Evolutionary conservation across 345 rosid species (phyloP).

Genomic region (Capsella bursapastoris): DNA sequence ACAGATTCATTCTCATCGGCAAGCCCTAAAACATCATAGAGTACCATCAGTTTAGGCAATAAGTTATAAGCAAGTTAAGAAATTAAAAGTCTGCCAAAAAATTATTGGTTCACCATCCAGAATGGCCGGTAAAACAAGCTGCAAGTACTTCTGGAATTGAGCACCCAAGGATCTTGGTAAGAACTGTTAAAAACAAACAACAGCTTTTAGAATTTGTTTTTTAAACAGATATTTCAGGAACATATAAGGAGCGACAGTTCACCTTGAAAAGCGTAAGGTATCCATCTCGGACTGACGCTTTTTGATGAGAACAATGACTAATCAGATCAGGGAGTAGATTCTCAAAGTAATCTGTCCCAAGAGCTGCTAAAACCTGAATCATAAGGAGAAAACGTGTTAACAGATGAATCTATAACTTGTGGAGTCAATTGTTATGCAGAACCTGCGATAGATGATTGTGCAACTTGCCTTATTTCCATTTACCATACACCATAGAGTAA

Average conservation of each 20-base stretch:
- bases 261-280: conserved; percentile 98
- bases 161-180: conserved; percentile 93
- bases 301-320: conserved; percentile 90
- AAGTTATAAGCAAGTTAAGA: conserved; percentile 25
- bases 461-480: conserved; percentile 7
- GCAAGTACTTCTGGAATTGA: conserved; percentile 95
- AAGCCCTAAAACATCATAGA: conserved; percentile 62
- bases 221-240: conserved; percentile 2
- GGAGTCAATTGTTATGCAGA: conserved; percentile 5
- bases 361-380: conserved; percentile 89
- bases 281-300: conserved; percentile 96
- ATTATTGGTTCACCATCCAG: conserved; percentile 67
- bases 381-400: conserved; percentile 24
- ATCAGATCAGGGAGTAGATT: conserved; percentile 86
- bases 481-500: conserved; percentile 8
- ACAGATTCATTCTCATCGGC: conserved; percentile 99
- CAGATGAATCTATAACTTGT: conserved; percentile 15
- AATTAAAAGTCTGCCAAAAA: conserved; percentile 22
- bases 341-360: conserved; percentile 86
- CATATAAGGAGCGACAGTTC: conserved; percentile 17
- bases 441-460: conserved; percentile 13
- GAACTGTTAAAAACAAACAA: conserved; percentile 58
- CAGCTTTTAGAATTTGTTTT: conserved; percentile 23
- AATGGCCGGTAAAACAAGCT: conserved; percentile 92
- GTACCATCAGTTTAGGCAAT: conserved; percentile 32